Conservation (phyloP, 106 monocot genomes). For the Platanthera guangdongensis region DNA sequence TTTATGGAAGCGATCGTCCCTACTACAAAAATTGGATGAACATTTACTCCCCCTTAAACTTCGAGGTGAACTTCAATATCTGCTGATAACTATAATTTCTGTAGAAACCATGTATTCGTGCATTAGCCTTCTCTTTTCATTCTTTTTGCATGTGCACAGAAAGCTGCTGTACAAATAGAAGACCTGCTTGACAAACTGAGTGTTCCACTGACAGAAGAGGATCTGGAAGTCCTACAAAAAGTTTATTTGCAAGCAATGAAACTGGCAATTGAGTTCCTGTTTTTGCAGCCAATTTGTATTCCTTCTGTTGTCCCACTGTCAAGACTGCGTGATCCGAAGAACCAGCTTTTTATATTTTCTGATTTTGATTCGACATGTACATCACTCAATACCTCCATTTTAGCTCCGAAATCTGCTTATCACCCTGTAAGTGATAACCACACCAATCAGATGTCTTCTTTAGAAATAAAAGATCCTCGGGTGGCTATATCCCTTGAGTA, state of each 20-base stretch:
- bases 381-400: conserved; percentile 67
- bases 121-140: not conserved
- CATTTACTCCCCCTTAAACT: conserved; percentile 33
- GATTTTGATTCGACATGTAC: conserved; percentile 92
- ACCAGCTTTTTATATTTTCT: conserved; percentile 51
- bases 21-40: conserved; percentile 72
- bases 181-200: conserved; percentile 87
- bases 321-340: conserved; percentile 24
- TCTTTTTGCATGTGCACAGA: conserved; percentile 22
- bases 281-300: conserved; percentile 40
- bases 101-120: too few species aligned
- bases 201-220: conserved; percentile 78
- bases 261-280: conserved; percentile 67
- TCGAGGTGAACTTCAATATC: conserved; percentile 41
- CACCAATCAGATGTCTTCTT: conserved; percentile 5
- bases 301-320: conserved; percentile 49
- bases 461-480: conserved; percentile 59
- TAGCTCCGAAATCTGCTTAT: conserved; percentile 27
- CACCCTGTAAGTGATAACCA: conserved; percentile 9
- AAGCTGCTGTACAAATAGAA: conserved; percentile 51
- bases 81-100: too few species aligned
- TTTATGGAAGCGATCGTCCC: conserved; percentile 32
- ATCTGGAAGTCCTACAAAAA: conserved; percentile 78
- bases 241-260: conserved; percentile 69
- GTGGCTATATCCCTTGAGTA: conserved; percentile 56